Conservation (phyloP, 495 filamentous ascomycete species). For the Evansstolkia leycettana region DNA sequence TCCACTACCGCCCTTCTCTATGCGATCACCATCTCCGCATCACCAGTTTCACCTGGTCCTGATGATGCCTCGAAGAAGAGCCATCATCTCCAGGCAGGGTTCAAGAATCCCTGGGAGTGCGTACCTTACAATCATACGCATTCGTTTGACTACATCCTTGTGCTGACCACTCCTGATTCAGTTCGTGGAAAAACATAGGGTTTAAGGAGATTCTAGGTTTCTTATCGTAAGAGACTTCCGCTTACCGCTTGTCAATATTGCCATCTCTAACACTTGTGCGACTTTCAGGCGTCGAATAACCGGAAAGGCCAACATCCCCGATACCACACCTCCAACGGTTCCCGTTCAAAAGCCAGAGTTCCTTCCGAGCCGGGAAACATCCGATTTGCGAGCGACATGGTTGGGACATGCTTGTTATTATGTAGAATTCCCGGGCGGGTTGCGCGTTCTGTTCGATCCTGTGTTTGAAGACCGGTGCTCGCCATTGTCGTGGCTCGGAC, state of each 20-base stretch:
- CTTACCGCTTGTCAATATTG: neutral
- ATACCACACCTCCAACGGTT: conserved; percentile 55
- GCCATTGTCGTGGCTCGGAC: conserved; percentile 58
- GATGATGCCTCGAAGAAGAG: conserved; percentile 40
- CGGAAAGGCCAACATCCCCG: conserved; percentile 46
- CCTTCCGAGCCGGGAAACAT: conserved; percentile 43
- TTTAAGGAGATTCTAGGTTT: conserved; percentile 7
- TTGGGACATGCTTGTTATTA: conserved; percentile 92
- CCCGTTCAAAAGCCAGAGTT: conserved; percentile 60
- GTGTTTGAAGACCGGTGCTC: conserved; percentile 85
- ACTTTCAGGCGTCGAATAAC: conserved; percentile 39
- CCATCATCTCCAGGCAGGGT: conserved; percentile 44
- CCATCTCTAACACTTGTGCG: neutral
- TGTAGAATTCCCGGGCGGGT: conserved; percentile 78
- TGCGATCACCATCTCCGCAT: conserved; percentile 38
- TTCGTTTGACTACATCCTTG: neutral
- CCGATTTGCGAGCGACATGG: conserved; percentile 78
- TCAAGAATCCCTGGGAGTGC: conserved; percentile 48
- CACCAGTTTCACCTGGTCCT: conserved; percentile 32
- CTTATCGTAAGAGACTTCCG: conserved; percentile 11
- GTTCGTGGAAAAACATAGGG: conserved; percentile 22
- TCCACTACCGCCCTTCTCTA: conserved; percentile 39
- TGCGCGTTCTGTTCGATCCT: conserved; percentile 89
- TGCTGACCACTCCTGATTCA: conserved; percentile 5
- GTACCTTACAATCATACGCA: conserved; percentile 3